Conservation (phyloP, 2,329 filamentous ascomycete species). For the Penicillium sp. region DNA sequence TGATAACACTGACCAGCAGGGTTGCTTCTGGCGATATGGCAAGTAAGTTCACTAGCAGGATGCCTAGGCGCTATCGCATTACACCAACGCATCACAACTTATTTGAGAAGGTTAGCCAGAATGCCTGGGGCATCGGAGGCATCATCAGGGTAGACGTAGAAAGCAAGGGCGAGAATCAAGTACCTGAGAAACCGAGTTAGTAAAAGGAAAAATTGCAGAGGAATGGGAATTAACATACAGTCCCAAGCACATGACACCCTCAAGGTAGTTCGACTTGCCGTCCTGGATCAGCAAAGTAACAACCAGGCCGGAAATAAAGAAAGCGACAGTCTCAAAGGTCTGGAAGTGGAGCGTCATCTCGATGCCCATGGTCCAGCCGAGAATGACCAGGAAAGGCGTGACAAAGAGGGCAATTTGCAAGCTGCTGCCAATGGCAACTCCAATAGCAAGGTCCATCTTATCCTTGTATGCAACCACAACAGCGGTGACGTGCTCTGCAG, state of each 20-base stretch:
- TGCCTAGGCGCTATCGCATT: not conserved
- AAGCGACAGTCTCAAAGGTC: slow-evolving; percentile 75
- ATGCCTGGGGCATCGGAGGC: slow-evolving; percentile 23
- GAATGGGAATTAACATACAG: slow-evolving; percentile 42
- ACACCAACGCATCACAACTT: not conserved
- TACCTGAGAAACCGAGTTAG: slow-evolving; percentile 27
- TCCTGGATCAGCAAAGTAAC: slow-evolving; percentile 75
- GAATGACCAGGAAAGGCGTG: slow-evolving; percentile 75
- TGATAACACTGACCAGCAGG: not conserved
- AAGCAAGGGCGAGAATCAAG: slow-evolving; percentile 48
- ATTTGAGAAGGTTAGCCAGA: slow-evolving; percentile 13
- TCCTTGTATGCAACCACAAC: slow-evolving; percentile 76
- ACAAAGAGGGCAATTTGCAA: slow-evolving; percentile 82
- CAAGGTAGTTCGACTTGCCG: slow-evolving; percentile 80
- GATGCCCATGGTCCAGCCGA: slow-evolving; percentile 73
- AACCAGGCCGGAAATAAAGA: slow-evolving; percentile 72
- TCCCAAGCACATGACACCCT: slow-evolving; percentile 70
- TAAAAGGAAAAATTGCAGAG: not conserved
- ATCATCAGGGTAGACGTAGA: slow-evolving; percentile 51
- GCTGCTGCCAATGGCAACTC: slow-evolving; percentile 77
- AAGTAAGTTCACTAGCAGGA: not conserved
- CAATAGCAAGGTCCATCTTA: slow-evolving; percentile 68
- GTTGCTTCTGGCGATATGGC: not conserved
- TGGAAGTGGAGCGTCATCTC: slow-evolving; percentile 80
- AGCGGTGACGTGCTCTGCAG: slow-evolving; percentile 78